Percentiles rank a stretch among this genome's conserved stretches.
Evolutionary conservation across 768 basidiomycete genomes (phyloP).

Genomic region (Chlorophyllum brunneum): DNA sequence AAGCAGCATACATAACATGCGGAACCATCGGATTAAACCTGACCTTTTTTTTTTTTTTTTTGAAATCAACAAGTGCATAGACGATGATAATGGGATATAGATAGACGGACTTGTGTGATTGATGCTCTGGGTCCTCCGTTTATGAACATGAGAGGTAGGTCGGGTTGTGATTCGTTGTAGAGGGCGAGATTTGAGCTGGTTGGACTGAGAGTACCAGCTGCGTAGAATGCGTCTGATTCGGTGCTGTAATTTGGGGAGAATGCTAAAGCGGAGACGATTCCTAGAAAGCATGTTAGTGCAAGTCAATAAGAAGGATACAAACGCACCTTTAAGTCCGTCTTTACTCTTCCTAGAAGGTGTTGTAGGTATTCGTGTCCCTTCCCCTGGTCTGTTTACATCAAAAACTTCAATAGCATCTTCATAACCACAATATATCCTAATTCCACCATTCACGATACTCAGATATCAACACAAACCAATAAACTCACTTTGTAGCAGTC

Average conservation of each 20-base stretch:
- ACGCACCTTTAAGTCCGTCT: slow-evolving; percentile 81
- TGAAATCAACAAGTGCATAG: neutral
- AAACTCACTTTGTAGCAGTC: slow-evolving; percentile 56
- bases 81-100: neutral
- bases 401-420: slow-evolving; percentile 86
- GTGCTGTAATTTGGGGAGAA: slow-evolving; percentile 64
- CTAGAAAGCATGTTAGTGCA: slow-evolving; percentile 33
- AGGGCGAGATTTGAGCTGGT: slow-evolving; percentile 57
- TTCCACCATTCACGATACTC: neutral
- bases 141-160: slow-evolving; percentile 57
- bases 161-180: slow-evolving; percentile 56
- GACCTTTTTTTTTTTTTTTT: no score
- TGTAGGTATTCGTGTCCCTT: slow-evolving; percentile 66
- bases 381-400: slow-evolving; percentile 70
- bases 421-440: slow-evolving; percentile 82
- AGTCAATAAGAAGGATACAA: neutral
- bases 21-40: slow-evolving; percentile 74
- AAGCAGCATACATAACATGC: slow-evolving; percentile 74
- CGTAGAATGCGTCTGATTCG: slow-evolving; percentile 50
- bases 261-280: slow-evolving; percentile 81
- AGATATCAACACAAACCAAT: neutral
- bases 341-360: slow-evolving; percentile 73
- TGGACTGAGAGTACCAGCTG: slow-evolving; percentile 71
- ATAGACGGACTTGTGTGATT: slow-evolving; percentile 47
- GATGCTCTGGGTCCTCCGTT: slow-evolving; percentile 49